phyloP scores from a whole-genome alignment of 108 stramenopile species.

The Nitzschia palea region DNA sequence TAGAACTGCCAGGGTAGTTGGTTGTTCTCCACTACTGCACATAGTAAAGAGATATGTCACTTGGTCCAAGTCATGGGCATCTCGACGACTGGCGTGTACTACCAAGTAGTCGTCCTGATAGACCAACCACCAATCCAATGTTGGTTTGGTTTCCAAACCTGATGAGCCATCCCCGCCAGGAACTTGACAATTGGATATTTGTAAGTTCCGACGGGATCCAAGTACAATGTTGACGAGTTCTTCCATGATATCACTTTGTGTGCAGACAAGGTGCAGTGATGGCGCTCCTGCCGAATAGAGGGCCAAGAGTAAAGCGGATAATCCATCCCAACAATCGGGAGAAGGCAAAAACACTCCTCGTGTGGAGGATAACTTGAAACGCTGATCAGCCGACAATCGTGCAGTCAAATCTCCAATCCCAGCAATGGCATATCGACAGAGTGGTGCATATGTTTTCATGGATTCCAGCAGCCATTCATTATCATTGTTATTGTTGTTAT shows the following conservation, averaged over 20 bases:
- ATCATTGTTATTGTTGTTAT: background rate
- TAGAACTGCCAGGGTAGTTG: slow-evolving; percentile 10
- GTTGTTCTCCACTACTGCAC: background rate
- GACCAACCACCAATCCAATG: slow-evolving; percentile 61
- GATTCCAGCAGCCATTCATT: slow-evolving; percentile 17
- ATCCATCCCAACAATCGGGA: slow-evolving; percentile 37
- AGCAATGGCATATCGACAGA: slow-evolving; percentile 64
- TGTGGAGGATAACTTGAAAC: slow-evolving; percentile 46
- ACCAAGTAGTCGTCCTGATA: slow-evolving; percentile 58
- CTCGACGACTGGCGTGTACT: slow-evolving; percentile 35
- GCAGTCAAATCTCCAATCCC: slow-evolving; percentile 62
- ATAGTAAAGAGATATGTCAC: slow-evolving; percentile 2
- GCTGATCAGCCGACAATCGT: slow-evolving; percentile 71
- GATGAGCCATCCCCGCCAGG: slow-evolving; percentile 13
- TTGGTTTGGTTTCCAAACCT: slow-evolving; percentile 1
- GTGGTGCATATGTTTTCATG: slow-evolving; percentile 2
- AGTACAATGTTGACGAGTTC: slow-evolving; percentile 18
- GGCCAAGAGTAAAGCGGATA: slow-evolving; percentile 55
- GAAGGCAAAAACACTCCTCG: slow-evolving; percentile 42
- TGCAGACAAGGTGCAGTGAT: slow-evolving; percentile 32
- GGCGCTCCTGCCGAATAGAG: slow-evolving; percentile 52
- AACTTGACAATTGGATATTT: slow-evolving; percentile 45
- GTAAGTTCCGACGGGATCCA: slow-evolving; percentile 22
- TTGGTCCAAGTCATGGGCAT: background rate
- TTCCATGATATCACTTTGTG: slow-evolving; percentile 11